Evolutionary conservation across 129 eudicot species (phyloP).

Genomic region (Scalesia atractyloides): DNA sequence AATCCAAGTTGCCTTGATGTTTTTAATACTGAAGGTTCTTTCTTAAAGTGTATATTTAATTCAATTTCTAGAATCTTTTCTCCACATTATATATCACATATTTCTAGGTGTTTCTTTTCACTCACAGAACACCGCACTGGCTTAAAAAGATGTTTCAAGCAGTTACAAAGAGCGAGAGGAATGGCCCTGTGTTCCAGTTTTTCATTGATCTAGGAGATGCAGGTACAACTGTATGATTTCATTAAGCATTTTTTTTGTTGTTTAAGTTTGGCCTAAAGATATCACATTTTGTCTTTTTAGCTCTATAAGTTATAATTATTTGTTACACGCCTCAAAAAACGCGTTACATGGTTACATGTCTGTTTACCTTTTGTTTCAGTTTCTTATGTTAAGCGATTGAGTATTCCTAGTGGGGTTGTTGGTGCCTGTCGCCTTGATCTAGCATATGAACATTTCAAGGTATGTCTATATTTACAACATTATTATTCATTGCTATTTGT

Average conservation of each 20-base stretch:
- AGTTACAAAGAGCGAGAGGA: conserved; percentile 73
- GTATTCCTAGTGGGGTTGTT: conserved; percentile 88
- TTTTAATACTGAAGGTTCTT: too few species aligned
- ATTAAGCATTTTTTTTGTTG: background rate
- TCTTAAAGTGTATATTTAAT: background rate
- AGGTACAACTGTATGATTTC: conserved; percentile 48
- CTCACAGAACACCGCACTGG: conserved; percentile 80
- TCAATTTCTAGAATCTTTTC: conserved; percentile 19
- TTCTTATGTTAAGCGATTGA: conserved; percentile 79
- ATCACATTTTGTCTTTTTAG: background rate
- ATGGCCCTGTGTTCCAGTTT: conserved; percentile 88
- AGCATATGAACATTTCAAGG: conserved; percentile 96
- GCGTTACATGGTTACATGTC: conserved; percentile 10
- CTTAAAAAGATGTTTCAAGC: conserved; percentile 83
- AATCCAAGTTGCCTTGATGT: too few species aligned
- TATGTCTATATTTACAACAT: conserved; percentile 15
- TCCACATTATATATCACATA: conserved; percentile 31
- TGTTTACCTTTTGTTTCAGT: conserved; percentile 49
- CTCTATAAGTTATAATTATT: background rate
- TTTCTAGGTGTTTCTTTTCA: conserved; percentile 29
- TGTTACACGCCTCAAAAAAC: conserved; percentile 2
- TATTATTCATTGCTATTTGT: background rate
- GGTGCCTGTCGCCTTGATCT: conserved; percentile 96
- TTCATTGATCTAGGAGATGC: conserved; percentile 94
- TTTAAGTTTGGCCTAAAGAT: background rate